Evolutionary conservation across 2,329 filamentous ascomycete genomes (phyloP).

Genomic region (Thelonectria rubi): DNA sequence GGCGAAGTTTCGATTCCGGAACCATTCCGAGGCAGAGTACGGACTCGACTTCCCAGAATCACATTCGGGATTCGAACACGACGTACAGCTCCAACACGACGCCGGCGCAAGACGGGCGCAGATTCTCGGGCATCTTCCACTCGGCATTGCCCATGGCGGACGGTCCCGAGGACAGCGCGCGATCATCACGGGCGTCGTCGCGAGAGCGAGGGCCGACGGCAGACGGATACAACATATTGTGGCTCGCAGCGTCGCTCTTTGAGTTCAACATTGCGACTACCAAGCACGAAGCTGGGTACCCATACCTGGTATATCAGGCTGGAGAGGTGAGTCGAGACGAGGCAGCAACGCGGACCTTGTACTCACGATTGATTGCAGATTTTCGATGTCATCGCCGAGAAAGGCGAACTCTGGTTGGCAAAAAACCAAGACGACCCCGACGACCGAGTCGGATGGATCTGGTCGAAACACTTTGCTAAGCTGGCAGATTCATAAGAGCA

Average conservation of each 20-base stretch:
- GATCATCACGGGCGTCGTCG: constrained; percentile 68
- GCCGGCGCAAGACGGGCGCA: constrained; percentile 57
- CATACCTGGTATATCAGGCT: constrained; percentile 93
- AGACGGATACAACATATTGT: constrained; percentile 77
- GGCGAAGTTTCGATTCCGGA: constrained; percentile 66
- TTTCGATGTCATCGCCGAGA: constrained; percentile 93
- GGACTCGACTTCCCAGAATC: constrained; percentile 55
- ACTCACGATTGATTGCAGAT: constrained; percentile 58
- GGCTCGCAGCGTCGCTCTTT: constrained; percentile 91
- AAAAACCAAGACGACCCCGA: constrained; percentile 92
- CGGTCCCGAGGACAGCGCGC: constrained; percentile 61
- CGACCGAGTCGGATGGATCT: constrained; percentile 92
- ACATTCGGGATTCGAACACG: constrained; percentile 64
- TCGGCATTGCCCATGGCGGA: constrained; percentile 87
- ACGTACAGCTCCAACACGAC: constrained; percentile 61
- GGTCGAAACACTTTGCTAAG: constrained; percentile 96
- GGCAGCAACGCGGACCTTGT: background rate
- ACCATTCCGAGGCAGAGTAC: constrained; percentile 61
- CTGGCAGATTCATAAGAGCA: constrained; percentile 59
- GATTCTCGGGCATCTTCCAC: constrained; percentile 82
- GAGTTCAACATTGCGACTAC: constrained; percentile 97
- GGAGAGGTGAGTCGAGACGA: constrained; percentile 73
- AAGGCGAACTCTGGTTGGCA: constrained; percentile 96
- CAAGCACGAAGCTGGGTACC: constrained; percentile 92
- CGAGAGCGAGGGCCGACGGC: constrained; percentile 63